These are phyloP conservation scores for Lipomyces oligophaga DNA, from an alignment of 805 yeast species.

Conservation along the genomic window DNA sequence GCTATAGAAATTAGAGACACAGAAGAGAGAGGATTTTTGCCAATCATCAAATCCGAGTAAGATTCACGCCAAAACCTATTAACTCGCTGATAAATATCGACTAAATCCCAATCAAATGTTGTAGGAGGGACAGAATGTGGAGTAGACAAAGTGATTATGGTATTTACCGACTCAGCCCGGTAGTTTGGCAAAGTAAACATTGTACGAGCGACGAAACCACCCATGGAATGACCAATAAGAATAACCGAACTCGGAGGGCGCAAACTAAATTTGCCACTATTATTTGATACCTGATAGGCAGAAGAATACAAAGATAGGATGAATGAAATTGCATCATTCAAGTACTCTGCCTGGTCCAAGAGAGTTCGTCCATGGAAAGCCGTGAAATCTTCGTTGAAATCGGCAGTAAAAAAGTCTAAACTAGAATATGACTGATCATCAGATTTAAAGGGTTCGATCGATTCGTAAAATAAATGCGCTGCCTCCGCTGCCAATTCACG, in stretches of 20 bases:
- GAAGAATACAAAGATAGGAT: constrained; percentile 63
- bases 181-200: constrained; percentile 79
- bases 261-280: not conserved
- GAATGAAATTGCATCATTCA: constrained; percentile 80
- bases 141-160: constrained; percentile 79
- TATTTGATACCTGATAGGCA: constrained; percentile 31
- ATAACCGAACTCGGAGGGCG: constrained; percentile 63
- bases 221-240: constrained; percentile 91
- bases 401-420: constrained; percentile 85
- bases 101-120: constrained; percentile 85
- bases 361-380: constrained; percentile 94
- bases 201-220: constrained; percentile 88
- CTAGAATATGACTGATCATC: constrained; percentile 40
- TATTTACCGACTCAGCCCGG: constrained; percentile 64
- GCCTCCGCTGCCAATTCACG: constrained; percentile 84
- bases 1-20: constrained; percentile 79
- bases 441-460: constrained; percentile 30
- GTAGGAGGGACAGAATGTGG: constrained; percentile 93
- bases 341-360: constrained; percentile 87
- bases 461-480: constrained; percentile 51
- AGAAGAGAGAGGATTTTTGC: constrained; percentile 49
- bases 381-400: constrained; percentile 92
- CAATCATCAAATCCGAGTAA: constrained; percentile 41
- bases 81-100: constrained; percentile 65
- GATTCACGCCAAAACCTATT: constrained; percentile 79